These are phyloP conservation scores for Hirschioporus abietinus DNA, from an alignment of 768 basidiomycete species.

Conservation along the genomic window DNA sequence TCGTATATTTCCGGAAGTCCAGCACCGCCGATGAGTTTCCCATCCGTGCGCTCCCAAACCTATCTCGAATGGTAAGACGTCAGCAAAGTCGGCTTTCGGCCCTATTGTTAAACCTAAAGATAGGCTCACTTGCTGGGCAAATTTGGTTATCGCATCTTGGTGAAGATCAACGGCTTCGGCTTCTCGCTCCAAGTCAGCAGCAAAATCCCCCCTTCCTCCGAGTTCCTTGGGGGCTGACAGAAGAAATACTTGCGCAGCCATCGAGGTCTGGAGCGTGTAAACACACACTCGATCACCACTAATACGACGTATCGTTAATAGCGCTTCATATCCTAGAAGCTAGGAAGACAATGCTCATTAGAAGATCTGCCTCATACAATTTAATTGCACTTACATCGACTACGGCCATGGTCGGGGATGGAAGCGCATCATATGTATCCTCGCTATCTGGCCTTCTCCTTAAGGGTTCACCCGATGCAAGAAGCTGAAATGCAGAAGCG, in stretches of 20 bases:
- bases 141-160: background rate
- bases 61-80: slow-evolving; percentile 6
- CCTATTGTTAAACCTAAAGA: background rate
- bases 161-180: background rate
- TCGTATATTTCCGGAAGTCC: slow-evolving; percentile 22
- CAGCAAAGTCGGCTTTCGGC: background rate
- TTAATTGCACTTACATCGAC: background rate
- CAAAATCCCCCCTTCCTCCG: background rate
- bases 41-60: slow-evolving; percentile 17
- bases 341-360: background rate
- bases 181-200: background rate
- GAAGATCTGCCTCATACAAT: background rate
- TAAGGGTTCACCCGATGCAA: background rate
- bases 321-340: background rate
- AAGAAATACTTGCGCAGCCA: background rate
- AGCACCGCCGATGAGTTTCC: slow-evolving; percentile 15
- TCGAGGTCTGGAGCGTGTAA: background rate
- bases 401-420: background rate
- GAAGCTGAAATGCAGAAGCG: background rate
- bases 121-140: background rate
- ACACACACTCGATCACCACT: background rate
- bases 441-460: background rate
- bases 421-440: background rate
- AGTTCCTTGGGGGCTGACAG: background rate
- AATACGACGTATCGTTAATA: background rate